These are phyloP conservation scores for Talaromyces sp. DNA, from an alignment of 2,329 filamentous ascomycete species.

Conservation along the genomic window DNA sequence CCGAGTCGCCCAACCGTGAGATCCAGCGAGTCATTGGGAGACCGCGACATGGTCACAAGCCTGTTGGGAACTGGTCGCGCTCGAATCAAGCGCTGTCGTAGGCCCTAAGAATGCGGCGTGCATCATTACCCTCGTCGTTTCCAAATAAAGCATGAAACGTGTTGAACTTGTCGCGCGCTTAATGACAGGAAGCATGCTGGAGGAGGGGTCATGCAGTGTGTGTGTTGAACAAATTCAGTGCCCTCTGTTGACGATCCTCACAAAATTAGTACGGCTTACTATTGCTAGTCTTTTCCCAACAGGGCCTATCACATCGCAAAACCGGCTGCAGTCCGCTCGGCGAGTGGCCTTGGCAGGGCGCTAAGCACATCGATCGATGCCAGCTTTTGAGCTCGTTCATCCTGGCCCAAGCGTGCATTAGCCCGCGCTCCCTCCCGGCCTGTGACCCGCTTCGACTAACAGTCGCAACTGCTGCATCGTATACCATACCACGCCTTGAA, in stretches of 20 bases:
- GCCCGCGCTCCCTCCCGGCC: conserved; percentile 5
- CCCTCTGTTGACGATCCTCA: background rate
- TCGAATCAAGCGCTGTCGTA: too few relatives aligned
- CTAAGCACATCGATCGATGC: background rate
- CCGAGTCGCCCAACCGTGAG: background rate
- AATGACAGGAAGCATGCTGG: background rate
- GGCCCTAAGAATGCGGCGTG: background rate
- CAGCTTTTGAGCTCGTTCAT: conserved; percentile 3
- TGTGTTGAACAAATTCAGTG: background rate
- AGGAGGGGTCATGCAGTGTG: background rate
- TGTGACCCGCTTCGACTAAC: background rate
- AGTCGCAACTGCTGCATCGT: conserved; percentile 2
- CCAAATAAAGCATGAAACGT: background rate
- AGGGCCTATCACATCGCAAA: background rate
- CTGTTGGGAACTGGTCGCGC: background rate
- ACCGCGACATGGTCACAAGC: background rate
- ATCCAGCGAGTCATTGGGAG: background rate
- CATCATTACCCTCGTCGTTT: background rate
- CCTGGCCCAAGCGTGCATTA: conserved; percentile 6
- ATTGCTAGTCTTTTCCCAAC: background rate
- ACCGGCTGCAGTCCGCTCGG: background rate
- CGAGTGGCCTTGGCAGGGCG: background rate
- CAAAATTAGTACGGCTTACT: background rate
- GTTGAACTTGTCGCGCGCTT: background rate
- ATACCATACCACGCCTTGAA: background rate